A percentile compares a stretch with the other conserved stretches of the same genome.
These are phyloP conservation scores for Flaveria trinervia DNA, from an alignment of 129 eudicot genomes.

Conservation along the genomic window DNA sequence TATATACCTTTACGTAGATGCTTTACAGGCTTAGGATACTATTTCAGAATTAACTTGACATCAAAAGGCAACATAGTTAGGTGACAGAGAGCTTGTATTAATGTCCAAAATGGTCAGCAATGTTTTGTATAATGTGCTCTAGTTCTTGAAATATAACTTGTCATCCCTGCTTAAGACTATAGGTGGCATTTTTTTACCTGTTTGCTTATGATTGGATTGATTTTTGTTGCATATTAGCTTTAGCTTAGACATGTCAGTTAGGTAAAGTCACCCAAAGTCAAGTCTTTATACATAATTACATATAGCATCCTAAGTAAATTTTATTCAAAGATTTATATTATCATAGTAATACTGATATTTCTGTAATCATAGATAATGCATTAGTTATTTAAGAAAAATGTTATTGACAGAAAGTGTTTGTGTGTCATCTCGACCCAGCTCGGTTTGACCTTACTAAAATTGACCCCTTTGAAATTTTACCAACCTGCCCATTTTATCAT, in stretches of 20 bases:
- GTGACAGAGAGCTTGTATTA: not conserved
- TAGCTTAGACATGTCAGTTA: not conserved
- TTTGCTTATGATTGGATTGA: not conserved
- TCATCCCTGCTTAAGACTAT: not conserved
- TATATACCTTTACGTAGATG: not conserved
- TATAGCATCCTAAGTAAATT: not conserved
- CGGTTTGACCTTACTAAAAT: not conserved
- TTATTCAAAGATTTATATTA: not conserved
- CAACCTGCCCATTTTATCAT: not conserved
- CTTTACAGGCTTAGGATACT: constrained; percentile 7
- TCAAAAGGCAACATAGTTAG: not conserved
- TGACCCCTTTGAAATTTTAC: not conserved
- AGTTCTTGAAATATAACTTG: not conserved
- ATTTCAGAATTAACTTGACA: not conserved
- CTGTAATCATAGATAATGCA: not conserved
- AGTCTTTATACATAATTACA: not conserved
- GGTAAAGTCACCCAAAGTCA: not conserved
- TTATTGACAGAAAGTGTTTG: not conserved
- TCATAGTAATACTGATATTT: not conserved
- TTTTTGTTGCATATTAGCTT: not conserved
- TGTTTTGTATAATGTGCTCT: not conserved
- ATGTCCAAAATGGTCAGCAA: constrained; percentile 4
- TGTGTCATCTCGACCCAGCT: not conserved
- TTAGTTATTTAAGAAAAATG: not conserved
- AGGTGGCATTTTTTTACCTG: not conserved